phyloP scores from a whole-genome alignment of 768 basidiomycete genomes.

The Boletus subparvulus region DNA sequence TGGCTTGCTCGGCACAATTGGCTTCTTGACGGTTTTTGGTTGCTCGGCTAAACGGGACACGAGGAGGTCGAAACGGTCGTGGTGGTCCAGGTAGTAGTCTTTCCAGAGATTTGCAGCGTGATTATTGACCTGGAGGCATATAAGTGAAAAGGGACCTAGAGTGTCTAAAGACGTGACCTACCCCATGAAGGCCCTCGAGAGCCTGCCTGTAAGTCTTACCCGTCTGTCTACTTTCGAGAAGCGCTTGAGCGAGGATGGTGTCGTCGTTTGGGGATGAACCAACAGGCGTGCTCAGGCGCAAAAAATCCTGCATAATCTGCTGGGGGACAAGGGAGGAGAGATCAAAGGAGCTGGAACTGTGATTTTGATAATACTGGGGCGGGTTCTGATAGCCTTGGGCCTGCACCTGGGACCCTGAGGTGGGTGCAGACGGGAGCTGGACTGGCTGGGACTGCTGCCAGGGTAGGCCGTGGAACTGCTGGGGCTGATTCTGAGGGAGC shows the following conservation, averaged over 20 bases:
- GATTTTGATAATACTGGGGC: conserved; percentile 25
- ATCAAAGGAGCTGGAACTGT: conserved; percentile 27
- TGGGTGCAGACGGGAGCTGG: conserved; percentile 36
- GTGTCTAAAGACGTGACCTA: conserved; percentile 34
- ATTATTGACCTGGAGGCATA: conserved; percentile 38
- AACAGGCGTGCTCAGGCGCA: conserved; percentile 54
- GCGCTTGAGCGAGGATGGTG: conserved; percentile 51
- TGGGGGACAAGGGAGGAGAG: conserved; percentile 42
- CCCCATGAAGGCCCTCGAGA: conserved; percentile 66
- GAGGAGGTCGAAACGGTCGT: conserved; percentile 52
- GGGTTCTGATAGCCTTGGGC: conserved; percentile 16
- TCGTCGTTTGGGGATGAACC: conserved; percentile 53
- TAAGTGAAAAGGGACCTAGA: conserved; percentile 3
- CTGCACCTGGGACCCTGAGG: conserved; percentile 24
- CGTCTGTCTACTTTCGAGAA: conserved; percentile 37
- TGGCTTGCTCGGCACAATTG: conserved; percentile 15
- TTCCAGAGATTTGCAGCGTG: conserved; percentile 68
- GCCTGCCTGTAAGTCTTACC: conserved; percentile 60
- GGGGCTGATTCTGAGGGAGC: conserved; percentile 27
- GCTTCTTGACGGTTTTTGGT: conserved; percentile 34
- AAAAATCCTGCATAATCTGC: conserved; percentile 57
- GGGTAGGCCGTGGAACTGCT: conserved; percentile 28
- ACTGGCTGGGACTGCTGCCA: conserved; percentile 35
- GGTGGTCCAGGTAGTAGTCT: conserved; percentile 76
- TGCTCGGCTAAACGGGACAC: conserved; percentile 25